Conservation (phyloP, 768 basidiomycete genomes). For the Lanmaoa rubissima region DNA sequence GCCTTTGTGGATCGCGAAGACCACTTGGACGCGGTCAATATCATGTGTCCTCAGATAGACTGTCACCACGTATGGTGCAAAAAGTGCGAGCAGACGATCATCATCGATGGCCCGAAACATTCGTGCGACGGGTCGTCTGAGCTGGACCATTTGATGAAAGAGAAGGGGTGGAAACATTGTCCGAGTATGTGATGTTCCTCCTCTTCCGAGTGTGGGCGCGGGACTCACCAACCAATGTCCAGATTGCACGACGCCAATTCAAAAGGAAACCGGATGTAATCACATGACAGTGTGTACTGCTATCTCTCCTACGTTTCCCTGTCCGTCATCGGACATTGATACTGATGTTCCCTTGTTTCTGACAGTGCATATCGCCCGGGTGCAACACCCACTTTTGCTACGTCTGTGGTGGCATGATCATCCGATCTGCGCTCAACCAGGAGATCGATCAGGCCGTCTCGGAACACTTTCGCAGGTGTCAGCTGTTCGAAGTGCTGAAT, state of each 20-base stretch:
- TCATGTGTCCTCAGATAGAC: conserved; percentile 48
- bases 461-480: conserved; percentile 35
- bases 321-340: not conserved
- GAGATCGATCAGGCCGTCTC: conserved; percentile 33
- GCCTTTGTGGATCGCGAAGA: conserved; percentile 51
- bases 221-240: not conserved
- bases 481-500: conserved; percentile 33
- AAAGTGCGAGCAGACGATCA: conserved; percentile 45
- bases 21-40: conserved; percentile 36
- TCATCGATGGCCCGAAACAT: conserved; percentile 40
- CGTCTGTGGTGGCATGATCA: conserved; percentile 46
- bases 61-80: conserved; percentile 63
- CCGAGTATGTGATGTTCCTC: conserved; percentile 40
- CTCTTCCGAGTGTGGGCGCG: not conserved
- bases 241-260: conserved; percentile 51
- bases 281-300: conserved; percentile 49
- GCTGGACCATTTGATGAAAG: conserved; percentile 48
- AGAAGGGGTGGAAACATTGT: conserved; percentile 63
- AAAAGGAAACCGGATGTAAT: conserved; percentile 52
- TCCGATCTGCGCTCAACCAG: conserved; percentile 34
- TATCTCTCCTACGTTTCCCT: not conserved
- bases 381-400: conserved; percentile 64
- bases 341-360: not conserved
- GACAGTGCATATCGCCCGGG: conserved; percentile 53
- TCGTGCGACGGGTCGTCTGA: conserved; percentile 60